Conservation (phyloP, 2,329 filamentous ascomycete species). For the Penicillium fuscoglaucum region DNA sequence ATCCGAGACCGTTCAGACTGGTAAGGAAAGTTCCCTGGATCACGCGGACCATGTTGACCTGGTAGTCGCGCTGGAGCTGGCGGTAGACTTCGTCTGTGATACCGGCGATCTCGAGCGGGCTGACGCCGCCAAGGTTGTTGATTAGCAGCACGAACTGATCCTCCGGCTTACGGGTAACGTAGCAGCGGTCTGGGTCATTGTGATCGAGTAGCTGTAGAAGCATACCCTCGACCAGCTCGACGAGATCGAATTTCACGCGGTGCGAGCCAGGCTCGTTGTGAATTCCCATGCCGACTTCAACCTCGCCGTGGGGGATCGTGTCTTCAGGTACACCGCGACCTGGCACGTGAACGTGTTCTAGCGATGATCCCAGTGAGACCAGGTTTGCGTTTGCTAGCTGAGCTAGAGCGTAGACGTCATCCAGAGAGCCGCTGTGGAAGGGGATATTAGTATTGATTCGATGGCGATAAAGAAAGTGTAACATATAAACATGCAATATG, state of each 20-base stretch:
- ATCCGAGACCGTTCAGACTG: constrained; percentile 69
- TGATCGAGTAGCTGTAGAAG: constrained; percentile 63
- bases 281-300: constrained; percentile 73
- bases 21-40: constrained; percentile 71
- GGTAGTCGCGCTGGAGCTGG: constrained; percentile 59
- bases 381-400: constrained; percentile 71
- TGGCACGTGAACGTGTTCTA: constrained; percentile 92
- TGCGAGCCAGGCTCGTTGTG: constrained; percentile 64
- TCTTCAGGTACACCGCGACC: constrained; percentile 64
- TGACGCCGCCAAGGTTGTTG: constrained; percentile 70
- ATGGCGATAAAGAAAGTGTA: neutral
- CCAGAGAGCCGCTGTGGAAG: constrained; percentile 51
- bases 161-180: constrained; percentile 56
- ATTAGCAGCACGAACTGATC: constrained; percentile 65
- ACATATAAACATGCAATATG: constrained; percentile 23
- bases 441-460: neutral
- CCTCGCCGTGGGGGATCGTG: constrained; percentile 52
- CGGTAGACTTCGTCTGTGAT: constrained; percentile 66
- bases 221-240: constrained; percentile 60
- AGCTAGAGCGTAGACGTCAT: constrained; percentile 72
- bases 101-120: constrained; percentile 65
- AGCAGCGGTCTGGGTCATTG: constrained; percentile 64
- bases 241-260: constrained; percentile 51
- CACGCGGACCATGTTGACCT: constrained; percentile 62
- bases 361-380: constrained; percentile 79